Evolutionary conservation across 768 basidiomycete genomes (phyloP).

Genomic region (Lentinula sp.): DNA sequence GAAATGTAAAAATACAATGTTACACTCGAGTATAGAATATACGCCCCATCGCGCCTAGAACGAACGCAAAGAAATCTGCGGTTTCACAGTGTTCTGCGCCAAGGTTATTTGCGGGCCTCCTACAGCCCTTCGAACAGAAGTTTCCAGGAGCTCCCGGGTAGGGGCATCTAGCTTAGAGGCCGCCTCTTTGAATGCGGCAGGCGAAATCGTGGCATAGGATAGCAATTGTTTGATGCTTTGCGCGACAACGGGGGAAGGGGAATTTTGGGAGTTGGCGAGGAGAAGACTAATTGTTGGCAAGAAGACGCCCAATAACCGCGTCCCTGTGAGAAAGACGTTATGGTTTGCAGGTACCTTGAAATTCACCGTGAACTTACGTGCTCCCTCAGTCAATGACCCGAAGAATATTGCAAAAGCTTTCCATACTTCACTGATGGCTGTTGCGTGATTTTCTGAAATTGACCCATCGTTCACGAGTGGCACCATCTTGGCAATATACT

Average conservation of each 20-base stretch:
- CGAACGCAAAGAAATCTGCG: slow-evolving; percentile 73
- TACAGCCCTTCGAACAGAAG: slow-evolving; percentile 72
- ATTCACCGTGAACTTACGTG: slow-evolving; percentile 42
- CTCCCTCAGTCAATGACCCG: slow-evolving; percentile 44
- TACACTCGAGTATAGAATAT: background rate
- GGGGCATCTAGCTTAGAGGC: slow-evolving; percentile 57
- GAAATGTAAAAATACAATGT: background rate
- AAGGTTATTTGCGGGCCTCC: slow-evolving; percentile 24
- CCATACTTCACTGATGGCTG: slow-evolving; percentile 73
- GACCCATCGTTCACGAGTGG: slow-evolving; percentile 52
- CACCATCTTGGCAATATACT: slow-evolving; percentile 67
- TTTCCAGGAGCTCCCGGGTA: slow-evolving; percentile 62
- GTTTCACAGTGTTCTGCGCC: slow-evolving; percentile 40
- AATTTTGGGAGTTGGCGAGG: slow-evolving; percentile 43
- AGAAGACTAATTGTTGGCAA: slow-evolving; percentile 73
- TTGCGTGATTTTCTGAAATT: slow-evolving; percentile 48
- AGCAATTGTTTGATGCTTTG: slow-evolving; percentile 66
- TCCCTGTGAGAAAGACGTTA: slow-evolving; percentile 36
- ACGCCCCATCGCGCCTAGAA: slow-evolving; percentile 33
- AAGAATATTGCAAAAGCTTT: slow-evolving; percentile 72
- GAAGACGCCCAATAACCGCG: slow-evolving; percentile 61
- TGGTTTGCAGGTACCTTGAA: background rate
- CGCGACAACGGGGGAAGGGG: slow-evolving; percentile 41
- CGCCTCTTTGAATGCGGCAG: slow-evolving; percentile 81
- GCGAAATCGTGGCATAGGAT: slow-evolving; percentile 62